phyloP scores from a whole-genome alignment of 164 flowering plant species.

The Sedum album region DNA sequence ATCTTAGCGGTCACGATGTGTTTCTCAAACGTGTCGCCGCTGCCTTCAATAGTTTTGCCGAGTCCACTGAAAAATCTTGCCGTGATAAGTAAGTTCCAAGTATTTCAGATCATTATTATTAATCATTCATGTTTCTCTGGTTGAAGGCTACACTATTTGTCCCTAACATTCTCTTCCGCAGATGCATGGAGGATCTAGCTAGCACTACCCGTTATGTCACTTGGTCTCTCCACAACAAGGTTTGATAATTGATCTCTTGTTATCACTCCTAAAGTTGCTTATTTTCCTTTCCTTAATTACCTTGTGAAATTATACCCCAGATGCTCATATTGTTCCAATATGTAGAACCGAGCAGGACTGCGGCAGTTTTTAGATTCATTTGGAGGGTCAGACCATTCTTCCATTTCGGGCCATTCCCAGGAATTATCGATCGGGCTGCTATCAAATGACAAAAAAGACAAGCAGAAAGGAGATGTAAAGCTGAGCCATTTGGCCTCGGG shows the following conservation, averaged over 20 bases:
- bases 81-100: constrained; percentile 54
- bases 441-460: constrained; percentile 58
- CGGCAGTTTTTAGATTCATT: constrained; percentile 93
- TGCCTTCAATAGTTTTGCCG: constrained; percentile 82
- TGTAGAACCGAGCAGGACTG: constrained; percentile 89
- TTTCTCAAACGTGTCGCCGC: constrained; percentile 81
- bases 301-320: neutral
- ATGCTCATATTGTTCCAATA: constrained; percentile 11
- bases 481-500: constrained; percentile 63
- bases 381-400: constrained; percentile 61
- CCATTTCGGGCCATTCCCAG: constrained; percentile 30
- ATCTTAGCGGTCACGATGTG: constrained; percentile 84
- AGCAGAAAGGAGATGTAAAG: constrained; percentile 56
- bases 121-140: neutral
- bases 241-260: constrained; percentile 11
- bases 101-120: neutral
- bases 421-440: constrained; percentile 38
- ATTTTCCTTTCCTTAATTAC: neutral
- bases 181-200: constrained; percentile 86
- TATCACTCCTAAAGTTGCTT: neutral
- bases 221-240: constrained; percentile 99
- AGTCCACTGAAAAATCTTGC: constrained; percentile 78
- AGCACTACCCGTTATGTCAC: constrained; percentile 91
- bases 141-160: neutral
- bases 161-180: constrained; percentile 19